Evolutionary conservation across 768 basidiomycete species (phyloP), one percentile per base, ranked within the genome.

Genomic region (Leccinum variicolor): DNA sequence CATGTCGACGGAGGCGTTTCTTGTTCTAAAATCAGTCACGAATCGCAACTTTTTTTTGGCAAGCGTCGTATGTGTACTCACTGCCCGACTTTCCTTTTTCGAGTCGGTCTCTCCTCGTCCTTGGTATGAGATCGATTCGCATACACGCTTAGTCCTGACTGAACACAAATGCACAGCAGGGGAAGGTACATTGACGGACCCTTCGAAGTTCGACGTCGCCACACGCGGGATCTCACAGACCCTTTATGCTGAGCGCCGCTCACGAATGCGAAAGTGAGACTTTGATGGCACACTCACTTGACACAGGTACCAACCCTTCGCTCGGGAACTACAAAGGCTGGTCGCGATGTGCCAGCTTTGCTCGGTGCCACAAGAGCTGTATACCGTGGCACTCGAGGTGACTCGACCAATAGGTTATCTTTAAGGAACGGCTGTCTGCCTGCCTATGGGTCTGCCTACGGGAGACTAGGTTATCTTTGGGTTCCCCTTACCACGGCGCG

Each of bases 211-310:
- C 31, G 10, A 11, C 29, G 29, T 47, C 9, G 9, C 53, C 25
- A 9, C 46, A 39, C n/a, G 2, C 26, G n/a, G 8, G 29, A n/a
- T 6, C 19, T 47, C 19, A 21, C 25, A 31, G 17, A 41, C 4
- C 8, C 36, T n/a, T 33, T 4, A 8, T 17, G 6, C 28, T 28
- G n/a, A 25, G 9, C 6, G 33, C 11, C 8, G 4, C 28, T 7
- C 28, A 45, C 50, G 9, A 53, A 61, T 7, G 21, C 57, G 43
- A 57, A 58, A 61, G 41, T 23, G 23, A 55, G 15, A 39, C 39
- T 49, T 21, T 0, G 26, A 21, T 36, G 39, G 54, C 26, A 21
- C 36, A 43, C n/a, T 17, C 43, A 25, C 41, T 34, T 17, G 36
- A 61, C 14, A 34, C 10, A 23, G 26, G 46, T 29, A 23, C 19